Evolutionary conservation across 2,329 filamentous ascomycete genomes (phyloP), one percentile per base, ranked within the genome.

Genomic region (Lanzia echinophila): DNA sequence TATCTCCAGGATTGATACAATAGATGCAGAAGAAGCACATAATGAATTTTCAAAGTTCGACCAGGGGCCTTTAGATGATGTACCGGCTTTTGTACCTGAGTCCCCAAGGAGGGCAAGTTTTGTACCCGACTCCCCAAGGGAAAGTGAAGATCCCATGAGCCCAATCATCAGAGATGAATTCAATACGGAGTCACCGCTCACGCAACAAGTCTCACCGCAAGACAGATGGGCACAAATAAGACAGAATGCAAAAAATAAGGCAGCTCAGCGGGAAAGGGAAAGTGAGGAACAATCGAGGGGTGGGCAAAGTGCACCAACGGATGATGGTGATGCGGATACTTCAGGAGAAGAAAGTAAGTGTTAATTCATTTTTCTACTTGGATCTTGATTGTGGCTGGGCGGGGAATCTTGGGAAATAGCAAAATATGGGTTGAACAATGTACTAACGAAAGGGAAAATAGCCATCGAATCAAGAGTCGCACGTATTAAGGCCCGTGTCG

Each of bases 221-320:
- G 91, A 96, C 67, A 84, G 92, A 52, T 99, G 94, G 94, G 92
- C 92, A 1, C 90, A 95, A 71, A 96, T 97, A 62, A 83, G 91
- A 61, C 92, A 91, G 77, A 96, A 96, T 65, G 94, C 94, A 11
- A 90, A 90, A 3, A 87, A 94, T 58, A 81, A 90, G 56, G 76
- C 81, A 5, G 88, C 87, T 34, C n/a, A n/a, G n/a, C n/a, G n/a
- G n/a, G 78, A 77, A 51, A 78, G 83, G 57, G 75, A 81, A 42
- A 83, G 80, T 51, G 86, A 90, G 61, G 83, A 88, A 63, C 79
- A 83, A 59, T 63, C 58, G 38, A 74, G 73, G 60, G 77, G 77
- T 38, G 77, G 76, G 43, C 75, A 81, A 62, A 80, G 73, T 63
- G 80, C 79, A 64, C 75, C 75, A 28, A 72, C 76, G 7, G 83